Evolutionary conservation across 2,329 filamentous ascomycete genomes (phyloP), one percentile per base, ranked within the genome.

Genomic region (Ascochyta fabae): DNA sequence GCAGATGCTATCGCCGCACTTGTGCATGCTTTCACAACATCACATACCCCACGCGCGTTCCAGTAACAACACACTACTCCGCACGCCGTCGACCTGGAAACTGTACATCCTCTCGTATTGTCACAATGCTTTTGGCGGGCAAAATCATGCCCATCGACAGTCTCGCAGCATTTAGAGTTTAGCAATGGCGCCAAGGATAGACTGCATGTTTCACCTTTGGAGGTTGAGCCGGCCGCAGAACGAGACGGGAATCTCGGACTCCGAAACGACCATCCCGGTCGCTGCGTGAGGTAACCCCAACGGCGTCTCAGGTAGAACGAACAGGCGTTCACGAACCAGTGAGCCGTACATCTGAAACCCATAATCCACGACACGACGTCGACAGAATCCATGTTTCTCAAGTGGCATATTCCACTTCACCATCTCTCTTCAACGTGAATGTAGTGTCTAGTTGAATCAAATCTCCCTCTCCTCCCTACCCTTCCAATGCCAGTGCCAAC

Each of bases 101-200:
- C 27, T 26, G 26, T 34, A 5, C 24, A 16, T 27, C 26, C 13
- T 13, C 13, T 31, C 16, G 16, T 26, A 33, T 46, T 8, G 15
- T 46, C n/a, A 26, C 23, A 6, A 22, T 53, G 38, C 33, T 39
- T 13, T 13, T 34, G 33, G 44, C 44, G 33, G 8, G 38, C 43
- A 19, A 34, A 22, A 35, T 50, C 23, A 36, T 27, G 13, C n/a
- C 34, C 27, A 29, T 48, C 35, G 24, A 50, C 3, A 10, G 13
- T 7, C 45, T n/a, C 33, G 27, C 33, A 54, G 39, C 22, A 27
- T 29, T 23, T 39, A 48, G 42, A 52, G 48, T 52, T 52, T 35
- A 36, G 23, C 33, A 48, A 41, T n/a, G 13, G 39, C 48, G 53
- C 48, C 38, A 52, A 49, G 44, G 19, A 15, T 24, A 43, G 19